Base-by-base conservation (phyloP, 108 stramenopile species). In the Nitzschia sp. region DNA sequence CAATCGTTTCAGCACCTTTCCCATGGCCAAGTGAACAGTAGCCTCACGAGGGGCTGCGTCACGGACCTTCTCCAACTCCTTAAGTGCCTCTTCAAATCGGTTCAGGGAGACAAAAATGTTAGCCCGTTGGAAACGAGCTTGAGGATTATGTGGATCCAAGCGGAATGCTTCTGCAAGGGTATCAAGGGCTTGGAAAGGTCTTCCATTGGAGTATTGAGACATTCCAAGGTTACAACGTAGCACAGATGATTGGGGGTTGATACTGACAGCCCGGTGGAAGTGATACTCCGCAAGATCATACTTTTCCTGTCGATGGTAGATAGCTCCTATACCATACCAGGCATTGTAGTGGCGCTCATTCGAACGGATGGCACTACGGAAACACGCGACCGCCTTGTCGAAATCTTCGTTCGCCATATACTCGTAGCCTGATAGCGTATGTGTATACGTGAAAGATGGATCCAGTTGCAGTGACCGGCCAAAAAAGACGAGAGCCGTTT, bases 391-490 rank as follows among this genome's bases (percentile, higher is more conserved):
- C 19, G 95, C 95, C 83, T 95, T 95, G 21, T 96, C 96, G 75
- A 97, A 97, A 67, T 97, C 96, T 80, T 97, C 98, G 71, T 96
- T 97, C 3, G 92, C 83, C 67, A 96, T 91, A 77, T 93, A 98
- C 70, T 98, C 98, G 75, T 98, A 96, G 39, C 98, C 98, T 44
- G 87, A 95, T 34, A 98, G 83, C 15, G 96, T 97, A 73, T 97
- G 94, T 8, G 94, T 90, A 73, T 97, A 98, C 19, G 95, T 94
- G 75, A 95, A 97, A 24, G 73, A 63, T 24, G 95, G 89, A 63
- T 96, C 93, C 25, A 98, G 57, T 65, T 91, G 91, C 25, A 96
- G 78, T 11, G 96, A 95, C 66, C 97, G 70, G 57, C 90, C 82
- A 63, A 98, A 98, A 67, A 96, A 96, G 29, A 88, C 83, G 21